A percentile compares a stretch with the other conserved stretches of the same genome.
Conservation (phyloP, 306 rosid species). For the Glycine soja region DNA sequence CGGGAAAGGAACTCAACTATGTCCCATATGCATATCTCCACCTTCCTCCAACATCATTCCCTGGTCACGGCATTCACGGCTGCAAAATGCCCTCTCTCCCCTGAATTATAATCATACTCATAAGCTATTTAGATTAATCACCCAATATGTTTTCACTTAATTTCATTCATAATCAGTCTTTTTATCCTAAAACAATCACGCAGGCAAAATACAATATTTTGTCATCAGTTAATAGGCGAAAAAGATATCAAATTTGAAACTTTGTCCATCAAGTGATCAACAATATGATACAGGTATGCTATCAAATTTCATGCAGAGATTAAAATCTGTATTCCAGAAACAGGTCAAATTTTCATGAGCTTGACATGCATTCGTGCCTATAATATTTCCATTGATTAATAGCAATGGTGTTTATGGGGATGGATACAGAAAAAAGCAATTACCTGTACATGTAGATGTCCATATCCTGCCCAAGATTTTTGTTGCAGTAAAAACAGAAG, state of each 20-base stretch:
- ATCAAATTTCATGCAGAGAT: slow-evolving; percentile 5
- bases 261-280: not conserved
- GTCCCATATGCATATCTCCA: not conserved
- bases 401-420: not conserved
- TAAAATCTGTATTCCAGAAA: not conserved
- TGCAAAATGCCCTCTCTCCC: slow-evolving; percentile 83
- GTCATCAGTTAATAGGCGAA: not conserved
- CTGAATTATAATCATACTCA: slow-evolving; percentile 46
- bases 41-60: slow-evolving; percentile 62
- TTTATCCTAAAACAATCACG: not conserved
- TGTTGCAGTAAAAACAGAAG: slow-evolving; percentile 70
- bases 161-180: not conserved
- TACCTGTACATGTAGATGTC: slow-evolving; percentile 89
- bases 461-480: slow-evolving; percentile 55
- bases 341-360: not conserved
- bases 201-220: not conserved
- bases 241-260: too few species aligned
- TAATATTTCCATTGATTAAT: too few species aligned
- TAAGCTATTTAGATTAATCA: not conserved
- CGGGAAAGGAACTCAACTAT: not conserved
- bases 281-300: not conserved
- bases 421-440: not conserved
- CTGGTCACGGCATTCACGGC: slow-evolving; percentile 67
- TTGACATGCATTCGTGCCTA: too few species aligned
- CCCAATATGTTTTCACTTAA: not conserved